These are phyloP conservation scores for Leishmania turanica DNA, from an alignment of 208 protist species.

Conservation along the genomic window DNA sequence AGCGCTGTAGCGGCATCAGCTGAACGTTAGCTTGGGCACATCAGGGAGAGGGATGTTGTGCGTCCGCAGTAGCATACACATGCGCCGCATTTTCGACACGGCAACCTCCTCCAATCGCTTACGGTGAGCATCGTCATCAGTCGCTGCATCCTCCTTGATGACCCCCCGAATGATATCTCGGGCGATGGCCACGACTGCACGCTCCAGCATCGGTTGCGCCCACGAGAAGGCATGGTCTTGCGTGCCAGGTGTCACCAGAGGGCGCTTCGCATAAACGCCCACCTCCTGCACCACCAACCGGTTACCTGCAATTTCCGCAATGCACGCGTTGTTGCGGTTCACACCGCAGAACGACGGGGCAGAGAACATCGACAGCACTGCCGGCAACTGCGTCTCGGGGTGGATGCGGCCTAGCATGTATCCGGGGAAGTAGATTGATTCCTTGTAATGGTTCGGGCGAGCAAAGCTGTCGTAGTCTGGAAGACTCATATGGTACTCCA, in stretches of 20 bases:
- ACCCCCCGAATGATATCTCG: conserved; percentile 60
- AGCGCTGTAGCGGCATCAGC: not conserved
- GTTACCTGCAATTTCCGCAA: conserved; percentile 39
- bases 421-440: conserved; percentile 82
- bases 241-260: conserved; percentile 65
- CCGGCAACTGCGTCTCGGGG: conserved; percentile 60
- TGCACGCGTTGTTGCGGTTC: conserved; percentile 79
- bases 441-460: conserved; percentile 69
- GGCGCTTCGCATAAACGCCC: conserved; percentile 41
- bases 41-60: conserved; percentile 59
- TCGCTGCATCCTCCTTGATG: conserved; percentile 21
- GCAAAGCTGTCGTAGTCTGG: conserved; percentile 77
- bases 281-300: conserved; percentile 64
- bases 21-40: conserved; percentile 25
- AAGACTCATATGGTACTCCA: conserved; percentile 77
- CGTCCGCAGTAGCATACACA: conserved; percentile 68
- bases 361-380: conserved; percentile 77
- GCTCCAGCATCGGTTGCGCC: conserved; percentile 72
- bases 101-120: conserved; percentile 35
- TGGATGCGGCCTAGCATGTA: conserved; percentile 68
- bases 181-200: conserved; percentile 41
- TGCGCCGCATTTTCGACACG: conserved; percentile 57
- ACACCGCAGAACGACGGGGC: conserved; percentile 76
- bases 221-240: conserved; percentile 79
- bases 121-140: conserved; percentile 30